These are phyloP conservation scores for Paramyrothecium sp. DNA, from an alignment of 2,329 filamentous ascomycete species.

Conservation along the genomic window DNA sequence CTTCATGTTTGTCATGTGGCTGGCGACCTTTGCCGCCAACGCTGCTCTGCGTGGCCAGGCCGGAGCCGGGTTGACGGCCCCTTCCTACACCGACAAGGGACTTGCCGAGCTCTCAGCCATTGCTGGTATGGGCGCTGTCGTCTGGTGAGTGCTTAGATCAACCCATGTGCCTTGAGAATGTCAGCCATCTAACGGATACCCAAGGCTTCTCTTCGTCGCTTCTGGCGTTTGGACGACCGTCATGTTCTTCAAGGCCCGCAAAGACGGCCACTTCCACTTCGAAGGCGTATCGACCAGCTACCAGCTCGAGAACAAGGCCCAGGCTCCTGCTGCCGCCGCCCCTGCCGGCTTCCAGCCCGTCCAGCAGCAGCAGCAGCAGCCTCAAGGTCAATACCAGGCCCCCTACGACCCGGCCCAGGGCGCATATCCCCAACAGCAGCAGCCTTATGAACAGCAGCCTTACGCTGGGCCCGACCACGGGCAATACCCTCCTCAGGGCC, in stretches of 20 bases:
- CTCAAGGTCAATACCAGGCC: constrained; percentile 11
- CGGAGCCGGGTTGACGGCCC: constrained; percentile 2
- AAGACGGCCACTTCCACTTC: constrained; percentile 32
- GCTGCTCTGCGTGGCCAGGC: constrained; percentile 38
- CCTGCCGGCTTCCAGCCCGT: constrained; percentile 12
- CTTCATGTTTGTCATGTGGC: constrained; percentile 46
- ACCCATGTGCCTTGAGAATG: background rate
- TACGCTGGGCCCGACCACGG: constrained; percentile 8
- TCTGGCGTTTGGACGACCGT: constrained; percentile 34
- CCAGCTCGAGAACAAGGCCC: constrained; percentile 32
- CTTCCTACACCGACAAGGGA: constrained; percentile 26
- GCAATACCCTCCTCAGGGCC: constrained; percentile 13
- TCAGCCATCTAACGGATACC: constrained; percentile 1
- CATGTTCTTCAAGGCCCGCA: constrained; percentile 34
- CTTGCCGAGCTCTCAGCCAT: constrained; percentile 34
- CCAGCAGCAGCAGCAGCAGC: constrained; percentile 20
- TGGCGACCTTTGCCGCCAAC: constrained; percentile 38
- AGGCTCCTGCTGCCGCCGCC: constrained; percentile 17
- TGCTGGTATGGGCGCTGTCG: constrained; percentile 42
- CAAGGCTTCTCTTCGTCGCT: constrained; percentile 37
- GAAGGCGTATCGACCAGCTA: constrained; percentile 14
- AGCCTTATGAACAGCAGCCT: constrained; percentile 11
- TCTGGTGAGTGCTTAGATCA: constrained; percentile 29
- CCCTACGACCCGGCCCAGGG: constrained; percentile 8
- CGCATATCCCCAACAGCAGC: constrained; percentile 1